Evolutionary conservation across 495 filamentous ascomycete species (phyloP).

Genomic region (Tuber borchii): DNA sequence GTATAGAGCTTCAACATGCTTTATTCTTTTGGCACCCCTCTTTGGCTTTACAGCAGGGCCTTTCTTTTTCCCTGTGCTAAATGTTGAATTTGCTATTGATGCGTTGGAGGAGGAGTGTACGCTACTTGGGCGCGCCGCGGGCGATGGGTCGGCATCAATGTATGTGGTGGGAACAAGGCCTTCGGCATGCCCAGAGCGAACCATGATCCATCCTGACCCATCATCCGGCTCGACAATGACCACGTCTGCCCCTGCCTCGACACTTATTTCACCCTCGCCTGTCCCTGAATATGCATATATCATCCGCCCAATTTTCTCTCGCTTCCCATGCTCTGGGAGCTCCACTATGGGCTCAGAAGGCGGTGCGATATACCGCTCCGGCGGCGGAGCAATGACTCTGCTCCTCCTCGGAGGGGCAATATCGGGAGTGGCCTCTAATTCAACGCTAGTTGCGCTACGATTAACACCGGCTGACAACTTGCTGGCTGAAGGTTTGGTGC

Average conservation of each 20-base stretch:
- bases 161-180: conserved; percentile 86
- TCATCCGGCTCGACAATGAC: conserved; percentile 81
- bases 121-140: conserved; percentile 42
- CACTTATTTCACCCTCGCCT: conserved; percentile 70
- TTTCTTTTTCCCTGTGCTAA: conserved; percentile 62
- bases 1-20: conserved; percentile 88
- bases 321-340: conserved; percentile 46
- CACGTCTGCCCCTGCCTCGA: conserved; percentile 70
- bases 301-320: conserved; percentile 66
- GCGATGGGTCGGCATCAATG: conserved; percentile 49
- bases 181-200: conserved; percentile 61
- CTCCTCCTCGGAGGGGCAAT: conserved; percentile 47
- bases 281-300: conserved; percentile 74
- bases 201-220: conserved; percentile 83
- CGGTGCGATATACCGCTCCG: conserved; percentile 65
- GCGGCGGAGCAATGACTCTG: conserved; percentile 79
- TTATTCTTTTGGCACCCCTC: conserved; percentile 88
- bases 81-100: conserved; percentile 25
- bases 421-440: conserved; percentile 14
- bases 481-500: conserved; percentile 1
- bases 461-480: conserved; percentile 32
- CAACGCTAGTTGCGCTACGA: conserved; percentile 39
- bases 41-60: conserved; percentile 89
- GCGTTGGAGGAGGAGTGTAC: conserved; percentile 56
- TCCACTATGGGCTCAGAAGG: conserved; percentile 45